phyloP scores from a whole-genome alignment of 2,329 filamentous ascomycete genomes.

The Dactylellina cionopaga region DNA sequence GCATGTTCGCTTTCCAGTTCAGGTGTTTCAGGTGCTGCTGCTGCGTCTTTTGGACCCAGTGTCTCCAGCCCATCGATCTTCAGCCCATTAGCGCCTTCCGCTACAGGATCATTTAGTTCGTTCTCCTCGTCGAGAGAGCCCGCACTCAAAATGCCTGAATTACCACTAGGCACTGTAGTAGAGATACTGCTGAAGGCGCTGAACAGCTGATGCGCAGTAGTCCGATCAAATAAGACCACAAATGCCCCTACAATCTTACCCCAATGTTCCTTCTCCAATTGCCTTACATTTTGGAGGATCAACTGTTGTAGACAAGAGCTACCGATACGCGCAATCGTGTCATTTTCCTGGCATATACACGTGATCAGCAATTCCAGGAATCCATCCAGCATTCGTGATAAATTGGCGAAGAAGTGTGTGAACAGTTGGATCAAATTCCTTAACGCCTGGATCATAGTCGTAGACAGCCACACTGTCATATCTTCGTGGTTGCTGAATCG shows the following conservation, averaged over 20 bases:
- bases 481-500: constrained; percentile 97
- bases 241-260: constrained; percentile 93
- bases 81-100: constrained; percentile 67
- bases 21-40: constrained; percentile 54
- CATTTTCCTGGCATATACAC: constrained; percentile 98
- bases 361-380: constrained; percentile 93
- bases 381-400: constrained; percentile 98
- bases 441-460: constrained; percentile 98
- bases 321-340: constrained; percentile 96
- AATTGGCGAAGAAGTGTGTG: constrained; percentile 94
- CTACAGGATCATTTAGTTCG: constrained; percentile 32
- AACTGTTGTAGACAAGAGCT: constrained; percentile 98
- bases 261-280: constrained; percentile 90
- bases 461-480: constrained; percentile 96
- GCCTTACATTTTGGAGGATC: constrained; percentile 93
- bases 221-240: constrained; percentile 92
- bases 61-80: constrained; percentile 68
- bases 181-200: constrained; percentile 68
- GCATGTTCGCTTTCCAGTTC: neutral
- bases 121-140: constrained; percentile 30
- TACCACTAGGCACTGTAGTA: constrained; percentile 65
- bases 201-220: constrained; percentile 94
- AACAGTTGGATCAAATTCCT: constrained; percentile 99
- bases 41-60: constrained; percentile 56
- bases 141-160: constrained; percentile 53